These are phyloP conservation scores for Rhizoclosmatium globosum DNA, from an alignment of 192 early-diverging fungal genomes.

Conservation along the genomic window DNA sequence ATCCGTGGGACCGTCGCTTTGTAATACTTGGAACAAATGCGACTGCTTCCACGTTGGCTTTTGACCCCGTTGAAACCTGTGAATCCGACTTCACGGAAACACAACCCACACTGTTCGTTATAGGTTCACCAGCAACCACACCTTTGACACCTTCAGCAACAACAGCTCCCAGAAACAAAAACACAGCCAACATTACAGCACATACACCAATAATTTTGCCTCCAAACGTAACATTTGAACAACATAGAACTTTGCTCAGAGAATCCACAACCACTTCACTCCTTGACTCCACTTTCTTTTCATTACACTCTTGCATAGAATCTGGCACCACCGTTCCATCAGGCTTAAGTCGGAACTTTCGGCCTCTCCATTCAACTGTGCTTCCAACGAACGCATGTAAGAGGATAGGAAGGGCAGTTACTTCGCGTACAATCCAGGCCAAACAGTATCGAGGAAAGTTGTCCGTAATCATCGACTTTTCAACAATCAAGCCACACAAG, in stretches of 20 bases:
- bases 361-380: conserved; percentile 89
- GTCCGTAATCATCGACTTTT: conserved; percentile 43
- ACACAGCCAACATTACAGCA: neutral
- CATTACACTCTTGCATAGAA: neutral
- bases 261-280: neutral
- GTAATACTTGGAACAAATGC: too few species aligned
- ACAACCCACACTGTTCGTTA: neutral
- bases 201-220: neutral
- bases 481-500: conserved; percentile 61
- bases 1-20: neutral
- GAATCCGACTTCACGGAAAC: too few species aligned
- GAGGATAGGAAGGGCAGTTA: conserved; percentile 85
- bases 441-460: conserved; percentile 62
- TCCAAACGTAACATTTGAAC: neutral
- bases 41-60: too few species aligned
- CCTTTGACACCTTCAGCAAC: neutral
- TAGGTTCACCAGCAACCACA: neutral
- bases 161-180: neutral
- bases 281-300: neutral
- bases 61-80: too few species aligned
- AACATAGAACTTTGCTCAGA: neutral
- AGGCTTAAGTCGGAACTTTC: conserved; percentile 41
- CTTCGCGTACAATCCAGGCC: conserved; percentile 86
- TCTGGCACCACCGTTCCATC: conserved; percentile 51
- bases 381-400: conserved; percentile 81